Base-by-base conservation (phyloP, 2,329 filamentous ascomycete species). In the Aspergillus flavus region DNA sequence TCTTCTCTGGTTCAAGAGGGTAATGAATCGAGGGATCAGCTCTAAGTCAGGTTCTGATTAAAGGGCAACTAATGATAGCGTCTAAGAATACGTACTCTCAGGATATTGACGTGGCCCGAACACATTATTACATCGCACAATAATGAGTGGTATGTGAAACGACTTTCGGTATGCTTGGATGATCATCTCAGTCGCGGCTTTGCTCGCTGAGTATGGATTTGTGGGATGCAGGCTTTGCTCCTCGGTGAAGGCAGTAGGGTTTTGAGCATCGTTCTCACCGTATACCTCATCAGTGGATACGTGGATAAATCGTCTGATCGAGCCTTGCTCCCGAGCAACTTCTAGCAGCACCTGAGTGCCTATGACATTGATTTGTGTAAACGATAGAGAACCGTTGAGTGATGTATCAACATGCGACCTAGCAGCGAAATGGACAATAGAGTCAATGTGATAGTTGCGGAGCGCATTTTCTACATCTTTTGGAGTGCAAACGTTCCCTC, bases 281-380 rank as follows among this genome's bases (percentile, higher is more conserved):
- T 94, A 94, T 1, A 94, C 92, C 79, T 94, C 91, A 74, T 94
- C 92, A 1, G 92, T 94, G 11, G 90, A 93, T 65, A 94, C 87
- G 77, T 94, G 91, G 71, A 94, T 89, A 77, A 94, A 94, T 56
- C 89, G 85, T 69, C 85, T 86, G 73, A 94, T 84, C 1, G 59
- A 64, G 39, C 85, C 85, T 54, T 90, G 85, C 74, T 90, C 89
- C 75, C 90, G 89, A 58, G 90, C 89, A 72, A 89, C 89, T 77
- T 94, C 91, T 11, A 94, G 81, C 64, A 94, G 83, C 45, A 93
- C 90, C 75, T 94, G 91, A n/a, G 92, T 94, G 54, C 92, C 92
- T 68, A 91, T 90, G 19, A 94, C 91, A 70, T 94, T 95, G 61
- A 89, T 93, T 70, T 89, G 88, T 0, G 91, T 94, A 78, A 94